phyloP scores from a whole-genome alignment of 169 alveolate species.

The Ichthyophthirius multifiliis region DNA sequence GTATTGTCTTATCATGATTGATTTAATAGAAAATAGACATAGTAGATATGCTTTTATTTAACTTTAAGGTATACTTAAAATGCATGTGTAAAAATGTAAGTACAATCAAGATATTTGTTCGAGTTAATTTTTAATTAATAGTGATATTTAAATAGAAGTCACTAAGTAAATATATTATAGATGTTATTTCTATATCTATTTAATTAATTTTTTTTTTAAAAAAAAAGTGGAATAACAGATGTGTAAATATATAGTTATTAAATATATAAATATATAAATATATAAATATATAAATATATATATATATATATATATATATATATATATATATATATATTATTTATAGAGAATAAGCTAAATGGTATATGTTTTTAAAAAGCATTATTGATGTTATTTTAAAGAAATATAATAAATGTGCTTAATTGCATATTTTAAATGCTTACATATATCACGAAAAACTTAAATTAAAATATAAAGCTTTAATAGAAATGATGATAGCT shows the following conservation, averaged over 20 bases:
- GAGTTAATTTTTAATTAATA: neutral
- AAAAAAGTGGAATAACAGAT: too few species aligned
- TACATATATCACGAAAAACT: slow-evolving; percentile 23
- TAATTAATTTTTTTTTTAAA: neutral
- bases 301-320: too few species aligned
- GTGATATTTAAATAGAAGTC: too few species aligned
- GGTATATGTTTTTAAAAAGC: slow-evolving; percentile 14
- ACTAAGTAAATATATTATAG: neutral
- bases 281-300: too few species aligned
- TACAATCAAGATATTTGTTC: neutral
- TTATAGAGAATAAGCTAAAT: neutral
- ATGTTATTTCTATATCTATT: neutral
- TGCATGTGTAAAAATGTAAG: neutral
- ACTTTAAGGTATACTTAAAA: neutral
- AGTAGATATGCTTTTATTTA: neutral
- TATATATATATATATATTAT: neutral
- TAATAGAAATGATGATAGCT: neutral
- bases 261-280: too few species aligned
- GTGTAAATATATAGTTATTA: too few species aligned
- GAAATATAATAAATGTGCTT: slow-evolving; percentile 13
- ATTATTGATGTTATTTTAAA: neutral
- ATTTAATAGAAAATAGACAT: neutral
- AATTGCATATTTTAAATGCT: neutral
- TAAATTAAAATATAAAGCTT: slow-evolving; percentile 9
- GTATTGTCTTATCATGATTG: neutral